These are phyloP conservation scores for Panicum hallii DNA, from an alignment of 202 grass and related monocot species.

Conservation along the genomic window DNA sequence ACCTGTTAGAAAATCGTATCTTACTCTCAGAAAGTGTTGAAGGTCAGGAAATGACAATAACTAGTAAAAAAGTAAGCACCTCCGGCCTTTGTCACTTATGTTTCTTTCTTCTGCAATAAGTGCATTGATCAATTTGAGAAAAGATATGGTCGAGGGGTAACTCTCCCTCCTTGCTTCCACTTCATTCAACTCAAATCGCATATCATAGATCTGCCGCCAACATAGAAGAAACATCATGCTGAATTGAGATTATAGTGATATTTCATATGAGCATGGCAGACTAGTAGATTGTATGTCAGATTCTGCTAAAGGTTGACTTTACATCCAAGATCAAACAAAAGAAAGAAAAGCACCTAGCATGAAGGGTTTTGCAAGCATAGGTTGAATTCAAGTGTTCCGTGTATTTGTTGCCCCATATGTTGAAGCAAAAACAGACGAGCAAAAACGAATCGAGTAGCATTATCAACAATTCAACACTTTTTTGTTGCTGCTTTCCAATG, in stretches of 20 bases:
- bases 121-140: slow-evolving; percentile 94
- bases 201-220: slow-evolving; percentile 86
- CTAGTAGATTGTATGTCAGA: background rate
- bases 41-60: slow-evolving; percentile 41
- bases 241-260: slow-evolving; percentile 1
- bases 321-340: background rate
- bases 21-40: slow-evolving; percentile 34
- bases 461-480: background rate
- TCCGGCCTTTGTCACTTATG: slow-evolving; percentile 80
- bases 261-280: slow-evolving; percentile 4
- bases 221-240: slow-evolving; percentile 36
- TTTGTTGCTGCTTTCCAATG: background rate
- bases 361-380: background rate
- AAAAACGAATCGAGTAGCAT: background rate
- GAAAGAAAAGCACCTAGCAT: background rate
- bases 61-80: slow-evolving; percentile 51
- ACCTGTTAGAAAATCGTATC: slow-evolving; percentile 52
- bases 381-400: background rate
- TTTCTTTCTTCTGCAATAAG: slow-evolving; percentile 91
- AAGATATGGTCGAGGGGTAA: slow-evolving; percentile 97
- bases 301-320: background rate
- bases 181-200: slow-evolving; percentile 98
- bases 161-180: slow-evolving; percentile 94
- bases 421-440: background rate
- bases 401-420: background rate